A percentile compares a stretch with the other conserved stretches of the same genome.
Evolutionary conservation across 1,284 basidiomycete genomes (phyloP).

Genomic region (Stygiomarasmius scandens): DNA sequence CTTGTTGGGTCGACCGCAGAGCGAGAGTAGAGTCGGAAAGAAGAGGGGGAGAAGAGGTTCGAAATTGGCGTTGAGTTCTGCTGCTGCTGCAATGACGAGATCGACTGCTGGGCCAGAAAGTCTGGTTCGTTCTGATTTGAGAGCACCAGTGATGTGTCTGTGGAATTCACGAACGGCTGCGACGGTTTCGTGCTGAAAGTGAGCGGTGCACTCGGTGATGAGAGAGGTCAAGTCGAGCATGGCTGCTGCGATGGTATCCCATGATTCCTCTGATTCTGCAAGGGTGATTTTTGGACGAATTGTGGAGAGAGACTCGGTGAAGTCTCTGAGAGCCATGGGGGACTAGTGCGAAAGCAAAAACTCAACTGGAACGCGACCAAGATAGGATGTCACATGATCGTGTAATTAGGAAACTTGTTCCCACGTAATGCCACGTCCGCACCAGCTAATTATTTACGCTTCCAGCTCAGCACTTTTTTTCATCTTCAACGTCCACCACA

Average conservation of each 20-base stretch:
- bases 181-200: conserved; percentile 59
- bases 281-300: conserved; percentile 49
- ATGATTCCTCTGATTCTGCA: conserved; percentile 81
- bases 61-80: conserved; percentile 62
- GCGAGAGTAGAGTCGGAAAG: conserved; percentile 66
- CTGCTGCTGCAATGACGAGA: conserved; percentile 56
- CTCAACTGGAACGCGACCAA: background rate
- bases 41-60: conserved; percentile 71
- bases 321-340: no score
- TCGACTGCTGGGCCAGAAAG: conserved; percentile 77
- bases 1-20: conserved; percentile 82
- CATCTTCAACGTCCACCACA: conserved; percentile 12
- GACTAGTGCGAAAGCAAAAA: background rate
- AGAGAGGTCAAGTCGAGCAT: conserved; percentile 56
- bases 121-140: conserved; percentile 77
- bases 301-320: no score
- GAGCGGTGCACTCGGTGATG: conserved; percentile 59
- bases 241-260: conserved; percentile 72
- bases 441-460: no score
- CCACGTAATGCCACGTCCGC: conserved; percentile 5
- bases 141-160: conserved; percentile 59
- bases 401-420: background rate
- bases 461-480: background rate
- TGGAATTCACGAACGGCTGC: conserved; percentile 55
- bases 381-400: background rate